phyloP scores from a whole-genome alignment of 1,284 basidiomycete genomes.

The Pterulicium gracile region DNA sequence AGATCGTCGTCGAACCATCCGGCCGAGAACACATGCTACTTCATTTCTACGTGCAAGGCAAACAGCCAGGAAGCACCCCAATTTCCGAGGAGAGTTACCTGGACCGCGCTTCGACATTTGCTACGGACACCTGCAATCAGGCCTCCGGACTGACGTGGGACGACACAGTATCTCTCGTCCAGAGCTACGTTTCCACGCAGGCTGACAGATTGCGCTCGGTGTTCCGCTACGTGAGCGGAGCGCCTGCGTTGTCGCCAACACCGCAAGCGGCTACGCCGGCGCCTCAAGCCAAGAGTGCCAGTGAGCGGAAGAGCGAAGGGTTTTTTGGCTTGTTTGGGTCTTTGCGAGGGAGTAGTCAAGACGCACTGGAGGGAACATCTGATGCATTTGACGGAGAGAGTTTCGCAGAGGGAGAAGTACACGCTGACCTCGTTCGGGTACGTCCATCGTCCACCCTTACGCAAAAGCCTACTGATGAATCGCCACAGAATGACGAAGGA shows the following conservation, averaged over 20 bases:
- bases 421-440: slow-evolving; percentile 67
- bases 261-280: no score
- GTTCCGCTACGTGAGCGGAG: slow-evolving; percentile 61
- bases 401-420: slow-evolving; percentile 70
- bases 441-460: no score
- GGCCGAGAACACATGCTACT: slow-evolving; percentile 74
- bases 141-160: slow-evolving; percentile 43
- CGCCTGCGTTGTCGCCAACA: not conserved
- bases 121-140: slow-evolving; percentile 24
- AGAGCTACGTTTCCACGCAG: not conserved
- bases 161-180: slow-evolving; percentile 28
- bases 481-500: slow-evolving; percentile 54
- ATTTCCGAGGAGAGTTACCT: slow-evolving; percentile 29
- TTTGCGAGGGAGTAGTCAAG: slow-evolving; percentile 35
- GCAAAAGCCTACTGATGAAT: no score
- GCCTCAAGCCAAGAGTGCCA: not conserved
- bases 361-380: slow-evolving; percentile 19
- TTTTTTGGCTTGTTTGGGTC: slow-evolving; percentile 62
- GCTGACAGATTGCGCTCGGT: slow-evolving; percentile 15
- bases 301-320: no score
- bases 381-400: slow-evolving; percentile 26
- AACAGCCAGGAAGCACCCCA: slow-evolving; percentile 23
- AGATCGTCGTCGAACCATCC: slow-evolving; percentile 54
- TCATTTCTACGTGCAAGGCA: slow-evolving; percentile 65
- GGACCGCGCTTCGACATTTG: slow-evolving; percentile 30